Conservation (phyloP, 2,329 filamentous ascomycete species). For the Cordyceps militaris region DNA sequence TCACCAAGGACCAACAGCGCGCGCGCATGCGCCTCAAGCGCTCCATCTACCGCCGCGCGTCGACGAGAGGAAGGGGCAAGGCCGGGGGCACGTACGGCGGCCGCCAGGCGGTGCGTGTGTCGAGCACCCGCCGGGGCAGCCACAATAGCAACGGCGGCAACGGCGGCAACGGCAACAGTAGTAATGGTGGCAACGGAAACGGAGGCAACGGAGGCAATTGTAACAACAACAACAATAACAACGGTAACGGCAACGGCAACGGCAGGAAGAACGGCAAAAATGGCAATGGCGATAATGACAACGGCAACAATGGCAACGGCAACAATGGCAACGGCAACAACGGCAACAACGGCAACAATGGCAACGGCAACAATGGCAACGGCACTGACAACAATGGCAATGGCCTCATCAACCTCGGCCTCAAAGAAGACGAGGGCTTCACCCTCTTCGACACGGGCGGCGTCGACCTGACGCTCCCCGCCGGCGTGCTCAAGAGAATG, state of each 20-base stretch:
- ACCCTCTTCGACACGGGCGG: slow-evolving; percentile 4
- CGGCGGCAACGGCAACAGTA: neutral
- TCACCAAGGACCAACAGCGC: neutral
- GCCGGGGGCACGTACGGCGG: neutral
- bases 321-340: neutral
- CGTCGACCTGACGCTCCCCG: neutral
- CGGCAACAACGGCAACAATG: neutral
- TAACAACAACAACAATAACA: too few species aligned
- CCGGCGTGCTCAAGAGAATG: neutral
- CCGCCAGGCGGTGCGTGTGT: neutral
- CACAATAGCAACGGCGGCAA: neutral
- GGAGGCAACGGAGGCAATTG: neutral
- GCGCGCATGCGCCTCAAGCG: neutral
- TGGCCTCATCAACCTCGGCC: neutral
- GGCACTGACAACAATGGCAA: neutral
- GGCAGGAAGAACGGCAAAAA: neutral
- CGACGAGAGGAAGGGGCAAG: neutral
- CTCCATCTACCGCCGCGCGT: neutral
- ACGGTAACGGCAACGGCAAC: neutral
- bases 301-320: neutral
- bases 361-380: neutral
- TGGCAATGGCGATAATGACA: neutral
- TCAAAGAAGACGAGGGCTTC: neutral
- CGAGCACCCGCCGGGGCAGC: too few species aligned
- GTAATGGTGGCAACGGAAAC: neutral